Conservation (phyloP, 73 alveolate species). For the Paraurostyla sp. region DNA sequence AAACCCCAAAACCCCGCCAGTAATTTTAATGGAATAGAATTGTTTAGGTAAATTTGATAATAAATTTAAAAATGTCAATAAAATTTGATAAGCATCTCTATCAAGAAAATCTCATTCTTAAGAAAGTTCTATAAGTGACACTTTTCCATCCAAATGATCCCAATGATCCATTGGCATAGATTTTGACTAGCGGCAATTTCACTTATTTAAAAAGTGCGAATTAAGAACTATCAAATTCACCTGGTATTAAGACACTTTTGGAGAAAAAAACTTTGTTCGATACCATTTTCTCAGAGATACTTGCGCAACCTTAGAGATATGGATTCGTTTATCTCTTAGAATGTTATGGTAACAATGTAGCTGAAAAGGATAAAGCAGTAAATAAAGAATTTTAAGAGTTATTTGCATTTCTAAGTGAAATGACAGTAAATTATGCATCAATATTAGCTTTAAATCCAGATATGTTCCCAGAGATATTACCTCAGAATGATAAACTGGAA, state of each 20-base stretch:
- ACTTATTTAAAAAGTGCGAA: neutral
- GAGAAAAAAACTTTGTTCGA: slow-evolving; percentile 77
- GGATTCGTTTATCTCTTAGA: slow-evolving; percentile 56
- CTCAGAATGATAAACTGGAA: slow-evolving; percentile 20
- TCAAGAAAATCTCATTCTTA: slow-evolving; percentile 64
- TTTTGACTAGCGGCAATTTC: neutral
- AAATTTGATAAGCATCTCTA: slow-evolving; percentile 22
- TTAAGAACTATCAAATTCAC: slow-evolving; percentile 15
- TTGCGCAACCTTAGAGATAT: slow-evolving; percentile 43
- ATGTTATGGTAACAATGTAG: slow-evolving; percentile 31
- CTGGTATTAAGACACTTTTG: slow-evolving; percentile 48
- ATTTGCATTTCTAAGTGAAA: slow-evolving; percentile 55
- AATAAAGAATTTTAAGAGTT: slow-evolving; percentile 60
- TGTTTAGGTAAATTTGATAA: no score
- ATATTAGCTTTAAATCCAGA: slow-evolving; percentile 69
- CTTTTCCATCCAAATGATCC: slow-evolving; percentile 63
- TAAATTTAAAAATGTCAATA: no score
- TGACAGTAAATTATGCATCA: slow-evolving; percentile 64
- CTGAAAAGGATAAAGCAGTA: slow-evolving; percentile 71
- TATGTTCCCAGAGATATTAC: slow-evolving; percentile 64
- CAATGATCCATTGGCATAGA: slow-evolving; percentile 55
- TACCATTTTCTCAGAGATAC: slow-evolving; percentile 64
- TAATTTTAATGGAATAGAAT: no score
- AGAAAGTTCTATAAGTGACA: slow-evolving; percentile 55
- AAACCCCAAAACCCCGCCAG: no score